phyloP scores from a whole-genome alignment of 495 filamentous ascomycete species.

The Penicillium lagena region DNA sequence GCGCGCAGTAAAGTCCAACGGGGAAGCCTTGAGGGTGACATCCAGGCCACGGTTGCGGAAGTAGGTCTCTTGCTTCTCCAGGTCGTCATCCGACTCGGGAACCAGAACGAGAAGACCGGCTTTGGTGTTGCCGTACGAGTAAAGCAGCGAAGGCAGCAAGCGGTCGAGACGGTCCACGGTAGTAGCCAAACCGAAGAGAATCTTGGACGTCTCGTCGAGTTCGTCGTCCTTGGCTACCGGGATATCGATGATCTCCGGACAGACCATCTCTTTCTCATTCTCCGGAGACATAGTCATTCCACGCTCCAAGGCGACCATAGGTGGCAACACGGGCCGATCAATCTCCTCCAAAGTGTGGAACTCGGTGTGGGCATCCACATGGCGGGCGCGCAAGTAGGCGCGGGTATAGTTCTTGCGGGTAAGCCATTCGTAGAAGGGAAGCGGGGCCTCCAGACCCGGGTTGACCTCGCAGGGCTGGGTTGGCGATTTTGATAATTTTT shows the following conservation, averaged over 20 bases:
- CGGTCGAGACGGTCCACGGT: slow-evolving; percentile 44
- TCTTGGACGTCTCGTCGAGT: slow-evolving; percentile 44
- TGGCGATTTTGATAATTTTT: slow-evolving; percentile 11
- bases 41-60: slow-evolving; percentile 46
- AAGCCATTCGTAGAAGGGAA: slow-evolving; percentile 41
- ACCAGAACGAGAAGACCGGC: slow-evolving; percentile 44
- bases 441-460: slow-evolving; percentile 28
- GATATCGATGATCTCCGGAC: slow-evolving; percentile 41
- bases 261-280: slow-evolving; percentile 32
- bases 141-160: slow-evolving; percentile 40
- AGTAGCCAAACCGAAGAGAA: slow-evolving; percentile 46
- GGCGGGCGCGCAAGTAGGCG: slow-evolving; percentile 38
- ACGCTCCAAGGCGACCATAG: slow-evolving; percentile 40
- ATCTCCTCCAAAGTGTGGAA: slow-evolving; percentile 39
- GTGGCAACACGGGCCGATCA: slow-evolving; percentile 35
- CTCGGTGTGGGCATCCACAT: slow-evolving; percentile 30
- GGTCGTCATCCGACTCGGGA: slow-evolving; percentile 38
- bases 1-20: slow-evolving; percentile 51
- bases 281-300: slow-evolving; percentile 38
- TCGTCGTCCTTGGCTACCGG: slow-evolving; percentile 36
- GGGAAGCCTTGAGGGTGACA: slow-evolving; percentile 48
- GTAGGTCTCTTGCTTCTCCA: slow-evolving; percentile 38
- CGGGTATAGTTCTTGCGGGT: slow-evolving; percentile 45
- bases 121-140: slow-evolving; percentile 45
- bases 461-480: slow-evolving; percentile 30